Base-by-base conservation (phyloP, 139 green algal genomes). In the Picochlorum sp. region DNA sequence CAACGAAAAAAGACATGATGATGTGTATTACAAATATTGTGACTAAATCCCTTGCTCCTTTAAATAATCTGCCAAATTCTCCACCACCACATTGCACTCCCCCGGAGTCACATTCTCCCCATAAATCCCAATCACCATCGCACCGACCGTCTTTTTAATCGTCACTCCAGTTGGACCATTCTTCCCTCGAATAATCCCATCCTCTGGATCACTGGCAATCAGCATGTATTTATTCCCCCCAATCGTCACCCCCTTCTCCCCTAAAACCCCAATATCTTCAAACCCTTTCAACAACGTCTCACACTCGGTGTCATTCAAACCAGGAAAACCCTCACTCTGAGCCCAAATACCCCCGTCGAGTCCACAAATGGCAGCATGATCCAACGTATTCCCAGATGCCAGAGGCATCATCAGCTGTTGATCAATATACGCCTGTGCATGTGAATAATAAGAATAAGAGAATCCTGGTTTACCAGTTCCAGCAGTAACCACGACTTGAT, bases 311-410 rank as follows among this genome's bases (percentile, higher is more conserved):
- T 63, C 55, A 3, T 57, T 79, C 4, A 88, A 51, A 1, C 63
- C 67, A 8, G 85, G 85, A 54, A 92, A 92, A 10, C 45, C 49
- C 5, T 54, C 28, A 55, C 63, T 78, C 37, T 81, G 60, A 5
- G 84, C 84, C 86, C 84, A 92, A 1, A 89, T 62, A 41, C 81
- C 86, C 14, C 86, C 86, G 61, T 91, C 85, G 26, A 83, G 77
- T 18, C 86, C 82, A 15, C 85, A 60, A 45, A 92, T 91, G 4
- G 86, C 86, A 45, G 82, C 82, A 18, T 70, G 62, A 1, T 60
- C 51, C 0, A 92, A 62, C 23, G 73, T 66, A 15, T 81, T 77
- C 9, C 82, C 86, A 28, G 77, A 56, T 2, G 84, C 76, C 41
- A 92, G 70, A 20, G 77, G 59, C 18, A 69, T 56, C 71, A 91